Evolutionary conservation across 2,329 filamentous ascomycete genomes (phyloP), one percentile per base, ranked within the genome.

Genomic region (Cryphonectria nitschkei): DNA sequence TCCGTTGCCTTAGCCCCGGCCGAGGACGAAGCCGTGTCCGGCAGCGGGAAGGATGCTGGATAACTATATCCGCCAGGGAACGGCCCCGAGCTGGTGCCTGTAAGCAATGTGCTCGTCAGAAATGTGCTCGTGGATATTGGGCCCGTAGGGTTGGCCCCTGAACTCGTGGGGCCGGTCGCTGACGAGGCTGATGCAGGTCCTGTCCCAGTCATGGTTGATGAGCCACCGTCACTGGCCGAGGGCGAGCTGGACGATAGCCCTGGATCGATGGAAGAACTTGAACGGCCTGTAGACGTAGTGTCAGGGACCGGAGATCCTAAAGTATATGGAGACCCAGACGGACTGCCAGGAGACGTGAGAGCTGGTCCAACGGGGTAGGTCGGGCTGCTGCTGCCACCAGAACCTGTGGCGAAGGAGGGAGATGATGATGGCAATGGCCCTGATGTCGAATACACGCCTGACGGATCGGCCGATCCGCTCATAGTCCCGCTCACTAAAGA

Each of bases 31-130:
- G 56, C 67, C n/a, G 58, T n/a, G 22, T 39, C 61, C 19, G 65
- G 62, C 22, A 37, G 29, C 37, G 71, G 65, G 26, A 68, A 54
- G 1, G 71, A 72, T 3, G 65, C 68, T 22, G 71, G 66, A 39
- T 67, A 71, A 39, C 68, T 73, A 34, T 69, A 73, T n/a, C 62
- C 67, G 4, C 71, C 66, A 43, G 62, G 65, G 19, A 41, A 37
- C 9, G 65, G 8, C 9, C 46, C 54, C 29, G 61, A 46, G 32
- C 43, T 54, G 5, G 56, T 32, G 13, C 65, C 41, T 43, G 61
- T 5, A 7, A 67, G 52, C 19, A 64, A 8, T 9, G 63, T 67
- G 37, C 58, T 67, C 7, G 64, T 67, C 11, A 60, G 43, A 26
- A 63, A 63, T 34, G 56, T 68, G 67, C 66, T 71, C 37, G 58